Base-by-base conservation (phyloP, 257 asterid species). In the Solanum tarijense region DNA sequence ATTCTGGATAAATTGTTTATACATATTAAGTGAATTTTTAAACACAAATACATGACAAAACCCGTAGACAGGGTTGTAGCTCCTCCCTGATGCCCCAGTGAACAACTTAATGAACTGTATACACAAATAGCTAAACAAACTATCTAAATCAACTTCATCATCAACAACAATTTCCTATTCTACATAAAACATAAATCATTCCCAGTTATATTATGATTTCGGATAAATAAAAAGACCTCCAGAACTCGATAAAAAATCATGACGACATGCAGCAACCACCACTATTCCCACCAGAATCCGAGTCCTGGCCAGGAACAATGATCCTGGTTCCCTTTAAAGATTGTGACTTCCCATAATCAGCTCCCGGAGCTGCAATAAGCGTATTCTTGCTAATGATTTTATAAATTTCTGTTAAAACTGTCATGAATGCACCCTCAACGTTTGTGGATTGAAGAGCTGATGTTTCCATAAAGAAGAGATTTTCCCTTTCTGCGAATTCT, bases 401-500 rank as follows among this genome's bases (percentile, higher is more conserved):
- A 76, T 96, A 94, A 87, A 96, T 96, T 86, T 94, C 92, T 0
- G 92, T 91, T 83, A 96, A 87, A 13, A 93, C 89, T 7, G 91
- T 94, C 93, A 92, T 91, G 87, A 94, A 96, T 4, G 98, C 98
- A 60, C 91, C 86, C 62, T 94, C 96, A 3, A 95, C 98, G 20
- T 94, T 95, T 23, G 95, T 95, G 39, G 98, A 91, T 90, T 94
- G 94, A 4, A 95, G 96, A 0, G 98, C 98, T 7, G 98, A 95
- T 25, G 98, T 95, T 92, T 95, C 98, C 98, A 94, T 95, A 85
- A 95, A 95, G 92, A 90, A 95, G 3, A 95, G 89, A 84, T 91
- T 94, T 93, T 95, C 98, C 87, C 97, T 93, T 85, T 95, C 98
- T 12, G 98, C 98, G 29, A 95, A 94, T 89, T 94, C 98, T 83